Base-by-base conservation (phyloP, 208 protist species). In the Tetramitus jugosus region DNA sequence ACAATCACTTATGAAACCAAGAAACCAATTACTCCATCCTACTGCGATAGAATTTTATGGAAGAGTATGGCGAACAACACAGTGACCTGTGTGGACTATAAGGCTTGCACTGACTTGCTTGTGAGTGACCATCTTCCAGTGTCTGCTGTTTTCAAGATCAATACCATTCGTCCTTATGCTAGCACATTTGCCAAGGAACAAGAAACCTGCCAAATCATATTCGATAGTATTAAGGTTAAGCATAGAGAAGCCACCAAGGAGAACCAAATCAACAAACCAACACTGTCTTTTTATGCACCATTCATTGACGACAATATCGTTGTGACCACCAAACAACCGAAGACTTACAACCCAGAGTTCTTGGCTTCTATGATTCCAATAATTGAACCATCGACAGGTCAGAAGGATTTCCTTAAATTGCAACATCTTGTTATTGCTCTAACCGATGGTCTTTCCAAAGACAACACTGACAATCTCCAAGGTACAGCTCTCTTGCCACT, bases 41-140 rank as follows among this genome's bases (percentile, higher is more conserved):
- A 72, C 37, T 62, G 33, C 20, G 77, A 79, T 56, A 46, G 77
- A 49, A 71, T 79, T 26, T 35, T 79, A 23, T 79, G 7, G 14
- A 74, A 74, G 23, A 53, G n/a, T 42, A 39, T 53, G 17, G 42
- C 67, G 33, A n/a, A 4, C 37, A 29, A 17, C 6, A 17, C 7
- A 23, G 53, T 74, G 33, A 7, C 20, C 4, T 2, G 3, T 37
- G 26, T 42, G 53, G 33, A 49, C 6, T 74, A 74, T 35, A 53
- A 35, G 33, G 17, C 42, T 3, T 10, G 37, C 35, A 39, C 67
- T 40, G 3, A 3, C 29, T 31, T 62, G 10, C 17, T 6, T 31
- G 8, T 23, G 17, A 43, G 31, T 4, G 67, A 74, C 26, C 67
- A 74, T 53, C 6, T 33, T 26, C 67, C 67, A n/a, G 39, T 74